Evolutionary conservation across 352 stramenopile species (phyloP), one percentile per base, ranked within the genome.

Genomic region (Phytophthora chlamydospora): DNA sequence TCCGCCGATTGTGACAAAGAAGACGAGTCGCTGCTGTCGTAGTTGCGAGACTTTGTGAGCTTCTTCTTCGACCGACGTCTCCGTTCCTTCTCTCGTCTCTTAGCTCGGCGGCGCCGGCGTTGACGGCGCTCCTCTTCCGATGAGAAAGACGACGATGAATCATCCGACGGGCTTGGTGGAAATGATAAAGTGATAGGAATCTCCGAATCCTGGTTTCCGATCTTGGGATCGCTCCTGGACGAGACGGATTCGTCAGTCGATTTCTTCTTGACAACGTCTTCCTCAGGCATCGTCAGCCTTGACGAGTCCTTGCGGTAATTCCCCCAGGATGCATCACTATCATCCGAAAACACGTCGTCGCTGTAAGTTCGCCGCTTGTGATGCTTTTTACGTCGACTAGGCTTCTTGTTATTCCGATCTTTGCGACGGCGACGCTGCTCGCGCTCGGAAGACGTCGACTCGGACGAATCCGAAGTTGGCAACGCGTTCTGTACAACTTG

Each of bases 401-500:
- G 17, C 17, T 56, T 60, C 24, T 41, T 51, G 13, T 59, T 27
- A 8, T 54, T 24, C 9, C 38, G 19, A n/a, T 44, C 17, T 52
- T 58, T 72, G 16, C 51, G 58, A 24, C 33, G 46, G 3, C 36
- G 64, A 54, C 21, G 48, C 21, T 12, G 42, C 16, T 66, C 59
- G 29, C 73, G 43, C 16, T 75, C 62, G 10, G 66, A 68, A 0
- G 66, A 74, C 1, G 62, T 58, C 8, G 65, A 71, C 34, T 82
- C 72, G 0, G 75, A 84, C 21, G 70, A 73, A 24, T 78, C 66
- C 1, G 66, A 75, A 0, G 66, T 64, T 11, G 72, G 75, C 3
- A 84, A 33, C 1, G 70, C 72, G 12, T 84, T 70, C 6, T 76
- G 59, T 7, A 71, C 60, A 29, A 80, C 75, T 48, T 54, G 39